These are phyloP conservation scores for Curvularia sp. DNA, from an alignment of 2,329 filamentous ascomycete species.

Conservation along the genomic window DNA sequence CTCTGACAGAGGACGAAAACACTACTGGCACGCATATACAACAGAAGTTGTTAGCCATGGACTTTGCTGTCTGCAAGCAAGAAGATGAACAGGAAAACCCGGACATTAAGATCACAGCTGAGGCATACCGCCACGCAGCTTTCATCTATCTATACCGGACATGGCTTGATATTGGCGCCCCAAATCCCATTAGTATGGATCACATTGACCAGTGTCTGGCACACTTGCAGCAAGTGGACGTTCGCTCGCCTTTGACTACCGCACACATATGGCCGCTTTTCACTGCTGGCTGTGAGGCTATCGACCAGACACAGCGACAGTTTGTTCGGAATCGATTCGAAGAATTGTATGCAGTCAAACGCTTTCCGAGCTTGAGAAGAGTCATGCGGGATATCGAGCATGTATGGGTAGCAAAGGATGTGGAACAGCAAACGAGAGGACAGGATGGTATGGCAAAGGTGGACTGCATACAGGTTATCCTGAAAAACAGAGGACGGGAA, in stretches of 20 bases:
- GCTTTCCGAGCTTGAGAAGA: conserved; percentile 35
- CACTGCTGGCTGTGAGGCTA: conserved; percentile 41
- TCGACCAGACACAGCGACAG: conserved; percentile 28
- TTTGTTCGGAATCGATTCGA: conserved; percentile 38
- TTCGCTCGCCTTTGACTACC: conserved; percentile 34
- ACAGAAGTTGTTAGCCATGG: conserved; percentile 26
- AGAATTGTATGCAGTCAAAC: conserved; percentile 32
- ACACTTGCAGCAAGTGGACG: conserved; percentile 24
- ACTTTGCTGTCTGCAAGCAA: conserved; percentile 17
- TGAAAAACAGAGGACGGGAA: conserved; percentile 33
- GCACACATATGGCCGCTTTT: conserved; percentile 45
- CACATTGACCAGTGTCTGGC: conserved; percentile 37
- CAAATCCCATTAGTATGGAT: conserved; percentile 38
- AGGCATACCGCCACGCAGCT: conserved; percentile 43
- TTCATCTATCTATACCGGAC: conserved; percentile 46
- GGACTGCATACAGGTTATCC: conserved; percentile 44
- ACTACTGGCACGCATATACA: conserved; percentile 29
- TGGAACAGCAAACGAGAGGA: conserved; percentile 30
- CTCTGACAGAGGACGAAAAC: conserved; percentile 30
- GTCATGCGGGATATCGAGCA: conserved; percentile 40
- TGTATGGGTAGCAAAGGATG: conserved; percentile 41
- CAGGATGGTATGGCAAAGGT: conserved; percentile 37
- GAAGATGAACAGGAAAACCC: neutral
- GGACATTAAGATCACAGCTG: conserved; percentile 35
- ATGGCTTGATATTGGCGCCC: conserved; percentile 42